phyloP scores from a whole-genome alignment of 2,329 filamentous ascomycete genomes.

The Alternaria longipes region DNA sequence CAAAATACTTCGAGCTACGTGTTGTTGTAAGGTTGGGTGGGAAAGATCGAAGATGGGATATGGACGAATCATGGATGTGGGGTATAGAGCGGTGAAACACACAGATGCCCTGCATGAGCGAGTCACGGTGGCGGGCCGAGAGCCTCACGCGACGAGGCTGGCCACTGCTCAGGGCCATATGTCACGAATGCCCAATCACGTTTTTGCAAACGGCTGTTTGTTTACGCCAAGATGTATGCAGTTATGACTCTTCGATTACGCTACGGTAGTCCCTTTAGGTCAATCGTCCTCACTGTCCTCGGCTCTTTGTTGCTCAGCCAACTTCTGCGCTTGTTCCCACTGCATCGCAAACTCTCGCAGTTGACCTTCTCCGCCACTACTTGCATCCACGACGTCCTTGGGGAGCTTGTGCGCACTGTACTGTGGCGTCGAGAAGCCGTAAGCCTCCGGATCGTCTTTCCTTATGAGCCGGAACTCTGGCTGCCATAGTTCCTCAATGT shows the following conservation, averaged over 20 bases:
- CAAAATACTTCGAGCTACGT: constrained; percentile 2
- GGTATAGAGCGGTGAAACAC: constrained; percentile 26
- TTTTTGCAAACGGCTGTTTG: constrained; percentile 16
- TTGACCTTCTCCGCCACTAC: constrained; percentile 69
- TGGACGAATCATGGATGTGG: constrained; percentile 25
- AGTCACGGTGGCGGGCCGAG: constrained; percentile 20
- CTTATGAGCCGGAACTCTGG: constrained; percentile 86
- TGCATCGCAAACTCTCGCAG: constrained; percentile 72
- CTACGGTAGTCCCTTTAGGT: constrained; percentile 3
- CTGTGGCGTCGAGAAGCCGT: constrained; percentile 82
- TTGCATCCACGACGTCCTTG: constrained; percentile 83
- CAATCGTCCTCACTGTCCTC: constrained; percentile 52
- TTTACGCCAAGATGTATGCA: constrained; percentile 12
- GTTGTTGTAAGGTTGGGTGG: constrained; percentile 14
- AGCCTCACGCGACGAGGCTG: constrained; percentile 26
- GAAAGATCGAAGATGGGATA: constrained; percentile 1
- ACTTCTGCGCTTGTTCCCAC: constrained; percentile 57
- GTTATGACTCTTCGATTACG: constrained; percentile 6
- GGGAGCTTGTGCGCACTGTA: constrained; percentile 97
- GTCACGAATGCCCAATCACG: constrained; percentile 16
- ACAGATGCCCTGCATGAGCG: constrained; percentile 19
- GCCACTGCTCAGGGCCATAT: constrained; percentile 5
- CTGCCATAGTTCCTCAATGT: constrained; percentile 65
- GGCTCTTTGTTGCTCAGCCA: constrained; percentile 53
- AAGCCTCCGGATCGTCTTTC: constrained; percentile 86